These are phyloP conservation scores for Phytophthora pinifolia DNA, from an alignment of 352 stramenopile genomes.

Conservation along the genomic window DNA sequence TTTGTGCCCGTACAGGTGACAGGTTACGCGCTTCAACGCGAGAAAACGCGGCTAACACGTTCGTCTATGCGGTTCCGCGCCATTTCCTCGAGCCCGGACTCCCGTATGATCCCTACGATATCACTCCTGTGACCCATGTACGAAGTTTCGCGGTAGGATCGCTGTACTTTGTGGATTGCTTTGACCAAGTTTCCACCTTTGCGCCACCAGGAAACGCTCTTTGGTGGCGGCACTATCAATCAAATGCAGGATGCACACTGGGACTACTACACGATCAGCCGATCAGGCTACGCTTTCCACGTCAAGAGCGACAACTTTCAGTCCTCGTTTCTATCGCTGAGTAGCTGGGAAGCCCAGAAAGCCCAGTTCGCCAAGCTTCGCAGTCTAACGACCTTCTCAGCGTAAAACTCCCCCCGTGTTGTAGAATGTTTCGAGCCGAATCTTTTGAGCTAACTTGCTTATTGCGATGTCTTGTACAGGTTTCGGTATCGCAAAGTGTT, in stretches of 20 bases:
- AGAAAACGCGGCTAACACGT: conserved; percentile 39
- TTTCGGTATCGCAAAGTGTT: conserved; percentile 77
- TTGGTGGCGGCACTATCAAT: conserved; percentile 27
- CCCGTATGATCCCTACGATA: conserved; percentile 70
- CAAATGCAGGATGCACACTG: conserved; percentile 36
- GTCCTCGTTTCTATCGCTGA: conserved; percentile 41
- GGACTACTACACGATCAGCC: conserved; percentile 77
- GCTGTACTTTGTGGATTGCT: not conserved
- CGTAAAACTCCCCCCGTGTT: conserved; percentile 28
- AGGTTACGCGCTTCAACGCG: conserved; percentile 20
- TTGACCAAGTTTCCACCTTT: not conserved
- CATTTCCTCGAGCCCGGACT: conserved; percentile 49
- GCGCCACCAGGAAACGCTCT: conserved; percentile 19
- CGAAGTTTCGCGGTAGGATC: not conserved
- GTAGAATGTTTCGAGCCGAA: not conserved
- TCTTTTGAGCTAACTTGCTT: not conserved
- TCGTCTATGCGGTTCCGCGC: conserved; percentile 64
- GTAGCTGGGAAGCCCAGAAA: conserved; percentile 58
- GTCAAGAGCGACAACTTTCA: conserved; percentile 46
- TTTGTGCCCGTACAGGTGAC: conserved; percentile 7
- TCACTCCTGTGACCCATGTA: conserved; percentile 64
- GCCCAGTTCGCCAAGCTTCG: conserved; percentile 39
- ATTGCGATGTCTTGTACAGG: conserved; percentile 20
- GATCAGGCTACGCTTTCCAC: conserved; percentile 60
- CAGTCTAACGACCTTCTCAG: conserved; percentile 46